Evolutionary conservation across 2,329 filamentous ascomycete species (phyloP), one percentile per base, ranked within the genome.

Genomic region (Graphiopsis chlorocephala): DNA sequence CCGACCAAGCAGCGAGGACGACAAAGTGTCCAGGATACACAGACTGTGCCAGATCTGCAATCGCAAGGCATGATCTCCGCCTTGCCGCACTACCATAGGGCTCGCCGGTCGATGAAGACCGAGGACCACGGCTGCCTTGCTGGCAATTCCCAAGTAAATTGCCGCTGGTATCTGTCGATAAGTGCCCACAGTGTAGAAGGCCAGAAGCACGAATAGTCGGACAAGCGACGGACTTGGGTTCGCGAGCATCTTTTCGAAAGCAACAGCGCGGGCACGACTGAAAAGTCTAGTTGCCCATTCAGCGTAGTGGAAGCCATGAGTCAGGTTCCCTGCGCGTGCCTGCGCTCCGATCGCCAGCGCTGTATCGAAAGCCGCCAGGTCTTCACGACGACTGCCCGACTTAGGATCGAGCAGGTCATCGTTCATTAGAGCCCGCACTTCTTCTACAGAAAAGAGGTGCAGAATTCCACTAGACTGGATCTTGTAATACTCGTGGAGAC

Each of bases 181-280:
- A 6, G 25, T 53, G 7, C 50, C 50, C n/a, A 53, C 50, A 1
- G 50, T 53, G 28, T 53, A 53, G 17, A 53, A 53, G 3, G 50
- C 50, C 26, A 53, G 17, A 1, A 53, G 50, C 8, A 53, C 28
- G n/a, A 53, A 53, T 2, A 53, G 28, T 10, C 50, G 8, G 7
- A 53, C 50, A 12, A 53, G 50, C 17, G 50, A 53, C n/a, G 50
- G 50, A 29, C 50, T 53, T n/a, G 50, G 50, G 15, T 53, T 53
- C 5, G 50, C 50, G 1, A 53, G 28, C 50, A 53, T 53, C n/a
- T 29, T 53, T 17, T 53, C 50, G 10, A 53, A 53, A 12, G 50
- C 50, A 11, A 53, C 50, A 31, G 50, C 17, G 25, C 50, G 50
- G n/a, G 50, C 26, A 14, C 50, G 50, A 31, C 20, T 17, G 15